These are phyloP conservation scores for Geopyxis carbonaria DNA, from an alignment of 495 filamentous ascomycete species.

Conservation along the genomic window DNA sequence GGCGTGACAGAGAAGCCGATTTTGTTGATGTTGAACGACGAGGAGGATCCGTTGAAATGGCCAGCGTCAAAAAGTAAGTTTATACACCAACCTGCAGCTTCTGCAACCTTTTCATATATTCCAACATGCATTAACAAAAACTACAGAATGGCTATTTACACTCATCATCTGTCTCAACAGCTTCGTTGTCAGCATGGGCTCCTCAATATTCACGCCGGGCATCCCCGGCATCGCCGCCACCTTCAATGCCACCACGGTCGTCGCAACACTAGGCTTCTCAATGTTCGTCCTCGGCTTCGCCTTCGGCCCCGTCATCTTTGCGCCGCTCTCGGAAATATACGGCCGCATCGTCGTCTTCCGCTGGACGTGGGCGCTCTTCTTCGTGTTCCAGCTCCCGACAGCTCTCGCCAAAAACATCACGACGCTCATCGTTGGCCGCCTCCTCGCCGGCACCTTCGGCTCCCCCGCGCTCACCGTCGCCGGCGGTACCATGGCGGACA, in stretches of 20 bases:
- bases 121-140: no score
- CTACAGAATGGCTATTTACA: conserved; percentile 16
- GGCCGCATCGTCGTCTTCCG: conserved; percentile 58
- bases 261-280: conserved; percentile 48
- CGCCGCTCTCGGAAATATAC: conserved; percentile 62
- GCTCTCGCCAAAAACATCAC: conserved; percentile 62
- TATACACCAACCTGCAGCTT: no score
- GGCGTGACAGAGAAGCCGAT: no score
- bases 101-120: no score
- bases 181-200: conserved; percentile 16
- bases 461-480: conserved; percentile 51
- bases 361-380: conserved; percentile 57
- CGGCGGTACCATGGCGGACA: conserved; percentile 72
- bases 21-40: no score
- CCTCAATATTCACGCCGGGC: conserved; percentile 46
- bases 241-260: conserved; percentile 40
- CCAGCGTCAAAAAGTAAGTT: no score
- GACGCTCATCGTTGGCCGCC: conserved; percentile 65
- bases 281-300: conserved; percentile 54
- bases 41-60: no score
- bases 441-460: conserved; percentile 45
- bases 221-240: conserved; percentile 34
- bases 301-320: conserved; percentile 41
- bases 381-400: conserved; percentile 52
- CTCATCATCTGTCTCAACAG: conserved; percentile 10